Evolutionary conservation across 2,329 filamentous ascomycete species (phyloP).

Genomic region (Lasiodiplodia theobromae): DNA sequence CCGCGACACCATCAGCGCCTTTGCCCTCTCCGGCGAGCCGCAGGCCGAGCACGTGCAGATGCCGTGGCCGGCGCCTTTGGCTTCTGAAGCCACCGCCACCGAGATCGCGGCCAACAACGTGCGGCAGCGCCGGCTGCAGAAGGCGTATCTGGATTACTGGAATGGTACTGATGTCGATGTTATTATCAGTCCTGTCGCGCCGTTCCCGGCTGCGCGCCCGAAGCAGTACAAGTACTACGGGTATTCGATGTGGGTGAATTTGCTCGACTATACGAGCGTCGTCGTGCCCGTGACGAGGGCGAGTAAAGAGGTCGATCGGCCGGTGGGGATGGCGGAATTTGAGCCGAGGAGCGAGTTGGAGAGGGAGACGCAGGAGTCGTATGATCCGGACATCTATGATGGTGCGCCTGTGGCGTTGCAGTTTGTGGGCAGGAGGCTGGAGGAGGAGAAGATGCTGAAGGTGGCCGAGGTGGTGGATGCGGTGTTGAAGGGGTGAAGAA

Average conservation of each 20-base stretch:
- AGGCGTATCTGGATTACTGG: constrained; percentile 50
- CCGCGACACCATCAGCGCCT: constrained; percentile 6
- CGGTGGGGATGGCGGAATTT: constrained; percentile 40
- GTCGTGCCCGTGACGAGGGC: constrained; percentile 64
- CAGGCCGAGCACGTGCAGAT: constrained; percentile 38
- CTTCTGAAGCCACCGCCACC: constrained; percentile 33
- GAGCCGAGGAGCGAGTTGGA: constrained; percentile 29
- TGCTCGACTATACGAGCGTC: constrained; percentile 63
- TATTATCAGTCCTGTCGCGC: constrained; percentile 46
- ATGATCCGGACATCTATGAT: constrained; percentile 30
- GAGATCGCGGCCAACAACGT: constrained; percentile 41
- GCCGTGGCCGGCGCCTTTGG: not conserved
- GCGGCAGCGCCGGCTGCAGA: constrained; percentile 39
- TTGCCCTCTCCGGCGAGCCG: constrained; percentile 42
- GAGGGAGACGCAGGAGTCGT: constrained; percentile 12
- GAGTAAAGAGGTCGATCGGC: constrained; percentile 57
- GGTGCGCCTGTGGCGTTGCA: constrained; percentile 38
- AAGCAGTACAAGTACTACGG: constrained; percentile 57
- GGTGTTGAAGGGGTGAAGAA: not conserved
- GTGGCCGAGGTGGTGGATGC: constrained; percentile 27
- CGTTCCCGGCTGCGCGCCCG: constrained; percentile 50
- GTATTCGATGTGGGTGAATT: constrained; percentile 58
- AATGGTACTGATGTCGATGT: constrained; percentile 48
- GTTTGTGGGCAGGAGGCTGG: constrained; percentile 35
- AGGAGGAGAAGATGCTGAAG: constrained; percentile 37